Conservation (phyloP, 495 filamentous ascomycete species). For the Poronia punctata region DNA sequence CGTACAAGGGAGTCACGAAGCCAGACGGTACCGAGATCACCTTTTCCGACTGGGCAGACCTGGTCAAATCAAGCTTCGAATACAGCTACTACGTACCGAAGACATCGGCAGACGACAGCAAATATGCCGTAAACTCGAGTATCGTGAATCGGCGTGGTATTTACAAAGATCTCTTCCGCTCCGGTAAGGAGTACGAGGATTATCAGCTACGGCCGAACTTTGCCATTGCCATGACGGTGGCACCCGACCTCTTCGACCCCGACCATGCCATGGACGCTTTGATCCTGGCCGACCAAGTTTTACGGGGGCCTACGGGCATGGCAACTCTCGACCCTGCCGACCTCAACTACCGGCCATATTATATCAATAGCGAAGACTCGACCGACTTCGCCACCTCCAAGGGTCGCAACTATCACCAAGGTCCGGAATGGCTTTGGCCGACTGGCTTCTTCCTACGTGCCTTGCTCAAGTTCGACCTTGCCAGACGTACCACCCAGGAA, state of each 20-base stretch:
- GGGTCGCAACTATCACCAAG: constrained; percentile 95
- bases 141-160: constrained; percentile 86
- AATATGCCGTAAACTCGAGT: constrained; percentile 72
- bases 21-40: constrained; percentile 54
- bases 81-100: constrained; percentile 79
- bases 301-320: constrained; percentile 89
- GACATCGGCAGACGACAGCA: constrained; percentile 55
- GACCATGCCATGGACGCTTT: constrained; percentile 71
- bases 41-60: constrained; percentile 72
- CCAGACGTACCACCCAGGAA: constrained; percentile 52
- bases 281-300: constrained; percentile 64
- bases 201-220: constrained; percentile 95
- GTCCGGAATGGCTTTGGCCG: constrained; percentile 99
- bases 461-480: constrained; percentile 80
- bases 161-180: constrained; percentile 93
- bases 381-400: constrained; percentile 84
- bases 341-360: constrained; percentile 86
- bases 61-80: constrained; percentile 83
- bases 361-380: constrained; percentile 90
- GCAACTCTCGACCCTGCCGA: constrained; percentile 90
- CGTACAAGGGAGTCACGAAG: constrained; percentile 61
- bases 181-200: constrained; percentile 92
- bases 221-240: constrained; percentile 90
- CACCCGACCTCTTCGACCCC: constrained; percentile 77
- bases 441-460: constrained; percentile 91